Percentiles rank a stretch among this genome's conserved stretches.
phyloP scores from a whole-genome alignment of 176 grass and related monocot species.

The Musa schizocarpa region DNA sequence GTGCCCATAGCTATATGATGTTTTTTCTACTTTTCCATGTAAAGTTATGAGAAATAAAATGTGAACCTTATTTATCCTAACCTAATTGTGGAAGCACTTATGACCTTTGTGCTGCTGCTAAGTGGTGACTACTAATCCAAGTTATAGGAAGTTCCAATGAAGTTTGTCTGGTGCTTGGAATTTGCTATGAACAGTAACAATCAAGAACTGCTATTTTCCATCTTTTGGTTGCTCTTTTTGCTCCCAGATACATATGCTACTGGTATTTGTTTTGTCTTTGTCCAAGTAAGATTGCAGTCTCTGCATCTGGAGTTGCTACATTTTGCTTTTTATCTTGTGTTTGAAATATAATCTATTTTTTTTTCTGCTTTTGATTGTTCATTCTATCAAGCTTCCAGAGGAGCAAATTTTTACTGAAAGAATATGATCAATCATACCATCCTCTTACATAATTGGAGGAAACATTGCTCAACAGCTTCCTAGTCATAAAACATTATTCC shows the following conservation, averaged over 20 bases:
- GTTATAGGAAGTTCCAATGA: too few species aligned
- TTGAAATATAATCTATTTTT: background rate
- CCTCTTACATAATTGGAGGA: too few species aligned
- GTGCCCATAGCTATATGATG: background rate
- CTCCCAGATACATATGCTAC: background rate
- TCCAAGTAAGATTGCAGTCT: background rate
- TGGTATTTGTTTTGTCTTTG: background rate
- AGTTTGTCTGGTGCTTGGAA: too few species aligned
- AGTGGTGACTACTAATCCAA: too few species aligned
- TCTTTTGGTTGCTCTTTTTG: background rate
- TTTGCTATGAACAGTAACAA: too few species aligned
- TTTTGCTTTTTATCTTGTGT: background rate
- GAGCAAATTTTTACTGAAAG: background rate
- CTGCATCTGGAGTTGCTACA: background rate
- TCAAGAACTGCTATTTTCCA: background rate
- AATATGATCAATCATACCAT: background rate
- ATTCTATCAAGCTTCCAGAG: background rate
- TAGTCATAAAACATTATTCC: too few species aligned
- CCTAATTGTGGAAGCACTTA: background rate
- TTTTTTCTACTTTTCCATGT: background rate
- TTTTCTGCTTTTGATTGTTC: background rate
- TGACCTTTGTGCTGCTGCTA: background rate
- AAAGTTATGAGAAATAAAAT: background rate
- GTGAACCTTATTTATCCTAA: background rate
- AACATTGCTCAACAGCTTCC: too few species aligned